Conservation (phyloP, 1,284 basidiomycete genomes). For the Wallemia hederae region DNA sequence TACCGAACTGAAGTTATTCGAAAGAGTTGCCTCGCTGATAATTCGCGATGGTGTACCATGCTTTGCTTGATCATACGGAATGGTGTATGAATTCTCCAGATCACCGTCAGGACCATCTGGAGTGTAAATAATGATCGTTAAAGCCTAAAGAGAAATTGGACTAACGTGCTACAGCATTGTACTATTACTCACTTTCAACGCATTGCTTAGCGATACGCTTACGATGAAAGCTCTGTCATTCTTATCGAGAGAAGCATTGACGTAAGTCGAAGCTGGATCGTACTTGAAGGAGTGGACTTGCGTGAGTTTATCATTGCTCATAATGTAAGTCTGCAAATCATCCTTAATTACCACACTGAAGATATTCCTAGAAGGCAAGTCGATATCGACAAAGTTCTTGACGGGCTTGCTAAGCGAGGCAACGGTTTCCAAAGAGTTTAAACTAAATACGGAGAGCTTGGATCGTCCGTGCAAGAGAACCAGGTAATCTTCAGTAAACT, state of each 20-base stretch:
- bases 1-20: not conserved
- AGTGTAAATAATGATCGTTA: not conserved
- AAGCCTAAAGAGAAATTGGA: not conserved
- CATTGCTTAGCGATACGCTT: not conserved
- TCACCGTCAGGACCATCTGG: not conserved
- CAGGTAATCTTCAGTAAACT: not conserved
- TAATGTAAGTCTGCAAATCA: not conserved
- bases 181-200: not conserved
- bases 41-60: not conserved
- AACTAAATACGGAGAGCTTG: not conserved
- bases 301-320: not conserved
- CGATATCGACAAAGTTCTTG: not conserved
- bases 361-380: not conserved
- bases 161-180: not conserved
- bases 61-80: not conserved
- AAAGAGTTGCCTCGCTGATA: not conserved
- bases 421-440: not conserved
- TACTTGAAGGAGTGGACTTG: not conserved
- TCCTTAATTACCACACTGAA: not conserved
- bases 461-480: not conserved
- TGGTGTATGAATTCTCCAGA: not conserved
- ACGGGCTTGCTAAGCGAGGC: not conserved
- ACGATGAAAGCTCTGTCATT: not conserved
- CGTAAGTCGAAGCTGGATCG: not conserved
- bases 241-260: not conserved